Percentiles rank a stretch among this genome's conserved stretches.
phyloP scores from a whole-genome alignment of 345 rosid genomes.

The Hibiscus mutabilis region DNA sequence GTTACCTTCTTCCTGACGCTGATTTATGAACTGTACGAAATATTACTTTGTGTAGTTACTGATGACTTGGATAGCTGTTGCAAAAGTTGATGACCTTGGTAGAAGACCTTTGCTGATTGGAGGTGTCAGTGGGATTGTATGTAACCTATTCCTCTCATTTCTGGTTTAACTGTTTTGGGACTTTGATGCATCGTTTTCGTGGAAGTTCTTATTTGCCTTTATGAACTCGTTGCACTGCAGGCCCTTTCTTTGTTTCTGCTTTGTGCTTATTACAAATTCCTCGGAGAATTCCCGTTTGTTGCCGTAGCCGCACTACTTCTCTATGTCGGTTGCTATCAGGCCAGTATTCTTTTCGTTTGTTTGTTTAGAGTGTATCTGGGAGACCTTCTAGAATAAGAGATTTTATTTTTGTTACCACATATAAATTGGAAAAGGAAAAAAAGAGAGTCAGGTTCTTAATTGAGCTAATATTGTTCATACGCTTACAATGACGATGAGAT shows the following conservation, averaged over 20 bases:
- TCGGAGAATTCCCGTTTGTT: conserved; percentile 52
- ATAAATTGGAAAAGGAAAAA: no score
- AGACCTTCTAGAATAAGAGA: neutral
- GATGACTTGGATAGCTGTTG: conserved; percentile 86
- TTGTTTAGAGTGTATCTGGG: neutral
- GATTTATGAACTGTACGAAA: neutral
- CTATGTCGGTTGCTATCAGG: conserved; percentile 96
- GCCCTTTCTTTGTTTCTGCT: conserved; percentile 71
- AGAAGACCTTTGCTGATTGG: conserved; percentile 87
- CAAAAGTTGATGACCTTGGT: conserved; percentile 85
- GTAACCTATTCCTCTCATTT: conserved; percentile 14
- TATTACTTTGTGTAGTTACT: conserved; percentile 39
- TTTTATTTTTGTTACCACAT: neutral
- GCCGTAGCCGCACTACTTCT: conserved; percentile 86
- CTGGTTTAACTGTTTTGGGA: conserved; percentile 1
- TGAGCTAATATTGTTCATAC: neutral
- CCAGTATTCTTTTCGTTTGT: conserved; percentile 20
- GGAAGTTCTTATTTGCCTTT: conserved; percentile 5
- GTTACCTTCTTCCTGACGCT: conserved; percentile 6
- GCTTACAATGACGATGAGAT: neutral
- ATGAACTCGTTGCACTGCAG: conserved; percentile 37
- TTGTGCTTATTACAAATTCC: conserved; percentile 77
- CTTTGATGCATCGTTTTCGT: neutral
- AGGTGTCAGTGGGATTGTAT: conserved; percentile 89
- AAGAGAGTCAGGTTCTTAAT: neutral